Base-by-base conservation (phyloP, 2,329 filamentous ascomycete genomes). In the Pleomassaria siparia region DNA sequence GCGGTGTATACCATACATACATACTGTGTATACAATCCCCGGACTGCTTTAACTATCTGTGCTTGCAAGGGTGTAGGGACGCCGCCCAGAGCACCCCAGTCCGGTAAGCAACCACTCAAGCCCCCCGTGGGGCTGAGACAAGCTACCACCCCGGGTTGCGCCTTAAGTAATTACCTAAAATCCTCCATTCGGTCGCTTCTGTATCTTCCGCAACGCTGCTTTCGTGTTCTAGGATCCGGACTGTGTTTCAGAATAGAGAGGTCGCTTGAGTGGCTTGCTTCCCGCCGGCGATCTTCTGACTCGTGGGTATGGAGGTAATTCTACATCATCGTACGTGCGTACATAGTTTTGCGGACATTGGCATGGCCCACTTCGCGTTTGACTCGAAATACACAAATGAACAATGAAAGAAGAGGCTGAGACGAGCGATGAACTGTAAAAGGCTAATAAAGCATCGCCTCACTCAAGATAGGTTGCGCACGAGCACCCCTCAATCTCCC, bases 231-330 rank as follows among this genome's bases (percentile, higher is more conserved):
- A 42, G 40, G 33, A 30, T 32, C 40, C 40, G 40, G 25, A 18
- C 24, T 15, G 28, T 22, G 40, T 42, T 42, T 42, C 40, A 42
- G 40, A 42, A 42, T 42, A 42, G 15, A 30, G 25, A 21, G 26
- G 20, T 28, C 5, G 40, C 28, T 11, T 42, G 40, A 42, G 30
- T 32, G 40, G 40, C 40, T 32, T 32, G 21, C 10, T 18, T 26
- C 25, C 22, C 3, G 13, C 15, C 37, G 21, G 35, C 7, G 24
- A 20, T 20, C 20, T 37, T 37, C 35, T 18, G 35, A 37, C 35
- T 37, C 20, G 18, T 22, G 21, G 16, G n/a, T 35, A 35, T 16
- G 32, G 32, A 35, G 32, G 32, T 18, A 35, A 4, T 20, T 37
- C 24, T 20, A 8, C 11, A n/a, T 37, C 35, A 12, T 37, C n/a